Evolutionary conservation across 2,329 filamentous ascomycete species (phyloP).

Genomic region (Fusarium beomiforme): DNA sequence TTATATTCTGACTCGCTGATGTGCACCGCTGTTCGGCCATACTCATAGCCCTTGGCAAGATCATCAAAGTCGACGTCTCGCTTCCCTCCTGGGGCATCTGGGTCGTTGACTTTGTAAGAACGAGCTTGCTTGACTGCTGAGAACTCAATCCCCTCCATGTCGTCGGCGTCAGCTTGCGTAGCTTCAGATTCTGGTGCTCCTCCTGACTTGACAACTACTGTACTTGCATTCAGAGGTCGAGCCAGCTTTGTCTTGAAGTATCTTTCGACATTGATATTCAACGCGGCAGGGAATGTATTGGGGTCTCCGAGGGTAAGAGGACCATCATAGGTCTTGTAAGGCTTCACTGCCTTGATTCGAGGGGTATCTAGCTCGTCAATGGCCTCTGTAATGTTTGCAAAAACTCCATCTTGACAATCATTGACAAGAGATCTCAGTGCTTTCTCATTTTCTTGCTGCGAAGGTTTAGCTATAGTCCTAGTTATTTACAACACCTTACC

Average conservation of each 20-base stretch:
- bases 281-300: slow-evolving; percentile 74
- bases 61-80: slow-evolving; percentile 83
- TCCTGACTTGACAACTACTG: slow-evolving; percentile 71
- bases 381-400: slow-evolving; percentile 88
- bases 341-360: slow-evolving; percentile 77
- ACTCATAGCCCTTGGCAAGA: slow-evolving; percentile 92
- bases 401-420: slow-evolving; percentile 73
- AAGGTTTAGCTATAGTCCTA: slow-evolving; percentile 3
- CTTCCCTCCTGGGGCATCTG: slow-evolving; percentile 79
- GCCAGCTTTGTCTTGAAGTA: slow-evolving; percentile 89
- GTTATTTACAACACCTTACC: slow-evolving; percentile 52
- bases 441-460: slow-evolving; percentile 71
- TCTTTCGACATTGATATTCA: slow-evolving; percentile 87
- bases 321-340: slow-evolving; percentile 83
- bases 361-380: slow-evolving; percentile 83
- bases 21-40: slow-evolving; percentile 89
- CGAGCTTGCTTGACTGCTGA: slow-evolving; percentile 79
- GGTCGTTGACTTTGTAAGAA: slow-evolving; percentile 83
- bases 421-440: slow-evolving; percentile 73
- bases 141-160: slow-evolving; percentile 65
- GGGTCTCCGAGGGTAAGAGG: slow-evolving; percentile 82
- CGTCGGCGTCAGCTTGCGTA: slow-evolving; percentile 58
- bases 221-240: slow-evolving; percentile 78
- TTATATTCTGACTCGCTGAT: slow-evolving; percentile 89
- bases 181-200: slow-evolving; percentile 59